Base-by-base conservation (phyloP, 2,329 filamentous ascomycete genomes). In the Exutisphaerella laricina region DNA sequence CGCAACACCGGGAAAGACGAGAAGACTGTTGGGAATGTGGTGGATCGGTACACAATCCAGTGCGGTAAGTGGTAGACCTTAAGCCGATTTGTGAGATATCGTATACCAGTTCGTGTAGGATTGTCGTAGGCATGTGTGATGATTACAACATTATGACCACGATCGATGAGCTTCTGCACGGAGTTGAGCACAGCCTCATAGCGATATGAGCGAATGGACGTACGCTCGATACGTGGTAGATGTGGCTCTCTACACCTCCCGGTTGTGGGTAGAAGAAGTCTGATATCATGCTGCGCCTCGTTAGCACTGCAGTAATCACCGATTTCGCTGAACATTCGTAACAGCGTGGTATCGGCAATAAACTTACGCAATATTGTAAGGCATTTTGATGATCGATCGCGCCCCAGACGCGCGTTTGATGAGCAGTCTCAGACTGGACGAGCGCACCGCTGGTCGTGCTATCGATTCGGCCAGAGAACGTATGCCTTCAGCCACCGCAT, bases 191-290 rank as follows among this genome's bases (percentile, higher is more conserved):
- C 23, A 50, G 45, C 13, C 23, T 41, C 16, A 47, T 30, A 34
- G 28, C 35, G 23, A 12, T 20, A 12, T 14, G 36, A 25, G n/a
- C 8, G 12, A 6, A 18, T n/a, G 7, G 7, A 18, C 70, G 49
- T 66, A 79, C 76, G 44, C 85, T 87, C 22, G 90, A 92, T 29
- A 98, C 75, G 67, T 98, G 92, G 71, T 98, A 98, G 58, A 98
- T 97, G 69, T 98, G 92, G 66, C 88, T 94, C 71, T 98, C 92
- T 53, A 98, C 81, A 58, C 92, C 92, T 62, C 92, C 77, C 39
- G 92, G 90, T 61, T 97, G 90, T 10, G 92, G 92, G 64, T 94
- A 98, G 81, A 98, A 98, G 77, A 94, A 96, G 74, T 98, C 92
- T 77, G 90, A 89, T 66, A 96, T 86, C 92, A 98, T 98, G 46